Evolutionary conservation across 345 rosid species (phyloP), one percentile per base, ranked within the genome.

Genomic region (Salix caprea): DNA sequence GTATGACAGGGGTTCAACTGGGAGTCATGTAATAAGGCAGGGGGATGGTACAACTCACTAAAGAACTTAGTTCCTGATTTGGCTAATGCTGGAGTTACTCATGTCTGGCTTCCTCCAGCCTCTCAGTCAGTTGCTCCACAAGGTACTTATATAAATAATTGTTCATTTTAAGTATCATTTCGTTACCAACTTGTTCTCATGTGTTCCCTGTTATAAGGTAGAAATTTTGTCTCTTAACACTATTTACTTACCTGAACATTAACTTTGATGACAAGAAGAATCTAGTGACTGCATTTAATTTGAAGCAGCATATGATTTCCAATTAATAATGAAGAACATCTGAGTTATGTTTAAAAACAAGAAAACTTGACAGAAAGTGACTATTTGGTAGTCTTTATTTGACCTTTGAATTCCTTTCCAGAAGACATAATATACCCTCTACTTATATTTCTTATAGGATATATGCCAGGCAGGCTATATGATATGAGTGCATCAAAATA

Each of bases 91-190:
- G 97, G 96, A 69, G 78, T 91, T 66, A 88, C 99, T 71, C 97
- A 91, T 78, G 86, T 95, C 46, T 95, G 97, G 99, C 97, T 92
- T 82, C 99, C 97, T 65, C 97, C 99, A 9, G 81, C 99, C 3
- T 95, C 97, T 61, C 99, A 93, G 30, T 95, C 99, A 3, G 90
- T 58, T 54, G 77, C 85, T 18, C 84, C 85, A 0, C 80, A 92
- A 81, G 97, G 98, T 90, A 74, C n/a, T 30, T 44, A 32, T 2
- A 18, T 18, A 2, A 16, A 6, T 52, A 64, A 16, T n/a, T 61
- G n/a, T 62, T 24, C 44, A 34, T 67, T 36, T 66, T 54, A 19
- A 54, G 9, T 18, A 3, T 54, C 60, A 54, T 8, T 54, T 52
- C 23, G 19, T 54, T 21, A 21, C 21, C 21, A 54, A 54, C 0